Evolutionary conservation across 1,284 basidiomycete species (phyloP).

Genomic region (Ceratobasidium sp.): DNA sequence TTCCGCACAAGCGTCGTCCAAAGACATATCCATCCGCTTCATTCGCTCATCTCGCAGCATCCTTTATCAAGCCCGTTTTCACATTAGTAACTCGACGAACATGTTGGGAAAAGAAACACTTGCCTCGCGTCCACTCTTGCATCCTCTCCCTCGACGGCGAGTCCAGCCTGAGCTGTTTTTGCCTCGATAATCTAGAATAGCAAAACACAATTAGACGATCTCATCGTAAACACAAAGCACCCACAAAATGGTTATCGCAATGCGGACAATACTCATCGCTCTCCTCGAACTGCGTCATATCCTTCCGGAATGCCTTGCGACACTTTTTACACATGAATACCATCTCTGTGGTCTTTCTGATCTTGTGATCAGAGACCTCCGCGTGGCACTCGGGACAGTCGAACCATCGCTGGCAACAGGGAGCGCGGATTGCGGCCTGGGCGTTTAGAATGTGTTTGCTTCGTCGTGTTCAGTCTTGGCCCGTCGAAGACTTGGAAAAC

Average conservation of each 20-base stretch:
- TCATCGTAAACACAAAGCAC: conserved; percentile 54
- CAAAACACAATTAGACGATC: conserved; percentile 13
- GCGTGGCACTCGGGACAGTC: conserved; percentile 97
- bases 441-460: conserved; percentile 96
- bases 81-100: not conserved
- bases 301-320: conserved; percentile 96
- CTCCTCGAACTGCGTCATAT: conserved; percentile 91
- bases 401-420: conserved; percentile 96
- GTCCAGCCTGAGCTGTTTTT: conserved; percentile 87
- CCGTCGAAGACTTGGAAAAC: not conserved
- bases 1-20: conserved; percentile 36
- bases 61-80: not conserved
- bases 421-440: conserved; percentile 92
- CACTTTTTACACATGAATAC: conserved; percentile 97
- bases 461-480: not conserved
- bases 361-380: conserved; percentile 79
- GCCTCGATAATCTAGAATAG: conserved; percentile 85
- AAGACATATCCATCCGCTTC: conserved; percentile 29
- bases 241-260: conserved; percentile 97
- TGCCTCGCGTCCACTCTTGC: conserved; percentile 87
- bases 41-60: conserved; percentile 38
- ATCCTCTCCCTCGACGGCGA: conserved; percentile 93
- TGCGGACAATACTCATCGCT: conserved; percentile 98
- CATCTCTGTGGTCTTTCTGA: conserved; percentile 90
- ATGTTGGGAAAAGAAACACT: conserved; percentile 51